Evolutionary conservation across 179 eudicot genomes (phyloP).

Genomic region (Camellia oleifera): DNA sequence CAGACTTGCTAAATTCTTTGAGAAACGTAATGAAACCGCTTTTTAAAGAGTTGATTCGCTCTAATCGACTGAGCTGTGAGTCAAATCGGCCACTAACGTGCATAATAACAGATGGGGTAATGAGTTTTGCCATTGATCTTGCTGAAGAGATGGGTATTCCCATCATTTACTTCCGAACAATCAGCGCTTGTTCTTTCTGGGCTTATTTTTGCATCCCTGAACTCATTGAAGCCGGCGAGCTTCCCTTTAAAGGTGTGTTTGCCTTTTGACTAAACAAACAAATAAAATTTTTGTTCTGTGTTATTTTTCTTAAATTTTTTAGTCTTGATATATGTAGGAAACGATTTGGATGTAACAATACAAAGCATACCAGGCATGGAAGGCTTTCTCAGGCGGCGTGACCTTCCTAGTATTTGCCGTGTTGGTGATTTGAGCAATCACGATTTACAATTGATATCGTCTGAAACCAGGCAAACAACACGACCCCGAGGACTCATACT

Average conservation of each 20-base stretch:
- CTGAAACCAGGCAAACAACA: slow-evolving; percentile 32
- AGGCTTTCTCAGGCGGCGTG: slow-evolving; percentile 20
- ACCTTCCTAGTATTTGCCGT: slow-evolving; percentile 36
- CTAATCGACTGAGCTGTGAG: neutral
- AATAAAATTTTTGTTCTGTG: too few relatives aligned
- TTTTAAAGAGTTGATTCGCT: slow-evolving; percentile 37
- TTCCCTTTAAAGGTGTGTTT: slow-evolving; percentile 42
- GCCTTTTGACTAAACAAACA: neutral
- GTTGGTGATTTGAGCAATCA: slow-evolving; percentile 18
- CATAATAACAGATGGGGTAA: slow-evolving; percentile 47
- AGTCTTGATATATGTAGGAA: slow-evolving; percentile 3
- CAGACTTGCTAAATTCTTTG: neutral
- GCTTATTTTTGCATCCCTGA: slow-evolving; percentile 34
- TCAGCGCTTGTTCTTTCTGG: slow-evolving; percentile 47
- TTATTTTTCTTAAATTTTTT: neutral
- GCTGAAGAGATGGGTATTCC: slow-evolving; percentile 43
- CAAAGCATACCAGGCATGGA: slow-evolving; percentile 21
- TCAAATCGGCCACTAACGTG: slow-evolving; percentile 27
- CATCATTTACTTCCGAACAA: slow-evolving; percentile 29
- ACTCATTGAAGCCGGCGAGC: slow-evolving; percentile 37
- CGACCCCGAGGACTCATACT: slow-evolving; percentile 39
- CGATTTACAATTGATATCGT: slow-evolving; percentile 19
- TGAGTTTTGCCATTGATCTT: slow-evolving; percentile 31
- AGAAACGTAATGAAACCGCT: neutral
- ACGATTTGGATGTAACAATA: slow-evolving; percentile 7